Percentiles rank a stretch among this genome's conserved stretches.
Conservation (phyloP, 2,329 filamentous ascomycete genomes). For the Botrytis porri region DNA sequence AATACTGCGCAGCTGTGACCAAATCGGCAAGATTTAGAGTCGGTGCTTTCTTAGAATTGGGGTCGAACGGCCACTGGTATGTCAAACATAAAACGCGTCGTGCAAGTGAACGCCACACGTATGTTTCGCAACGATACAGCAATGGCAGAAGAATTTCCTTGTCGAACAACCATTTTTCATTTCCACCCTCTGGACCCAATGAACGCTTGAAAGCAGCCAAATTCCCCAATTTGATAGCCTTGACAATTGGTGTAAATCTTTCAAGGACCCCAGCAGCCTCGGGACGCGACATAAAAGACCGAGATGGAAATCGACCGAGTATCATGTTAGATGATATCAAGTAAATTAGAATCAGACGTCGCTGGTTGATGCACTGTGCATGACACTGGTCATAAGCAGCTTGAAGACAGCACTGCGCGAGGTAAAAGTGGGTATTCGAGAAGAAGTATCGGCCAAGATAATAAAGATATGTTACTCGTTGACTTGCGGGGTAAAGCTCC, state of each 20-base stretch:
- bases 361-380: conserved; percentile 70
- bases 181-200: conserved; percentile 51
- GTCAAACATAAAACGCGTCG: conserved; percentile 75
- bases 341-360: conserved; percentile 76
- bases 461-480: conserved; percentile 90
- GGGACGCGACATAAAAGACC: conserved; percentile 61
- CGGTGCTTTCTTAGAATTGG: conserved; percentile 60
- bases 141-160: conserved; percentile 75
- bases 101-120: conserved; percentile 81
- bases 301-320: conserved; percentile 76
- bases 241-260: conserved; percentile 71
- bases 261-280: conserved; percentile 64
- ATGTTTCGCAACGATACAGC: conserved; percentile 71
- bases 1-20: conserved; percentile 58
- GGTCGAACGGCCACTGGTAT: conserved; percentile 64
- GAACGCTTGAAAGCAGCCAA: conserved; percentile 70
- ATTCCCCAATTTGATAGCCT: conserved; percentile 70
- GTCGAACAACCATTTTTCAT: conserved; percentile 71
- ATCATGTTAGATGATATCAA: conserved; percentile 81
- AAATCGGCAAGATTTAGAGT: conserved; percentile 72
- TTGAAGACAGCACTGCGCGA: conserved; percentile 72
- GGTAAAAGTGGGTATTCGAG: conserved; percentile 76
- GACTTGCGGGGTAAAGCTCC: conserved; percentile 75
- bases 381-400: conserved; percentile 77
- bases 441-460: conserved; percentile 91